Base-by-base conservation (phyloP, 495 filamentous ascomycete genomes). In the Neurospora africana region DNA sequence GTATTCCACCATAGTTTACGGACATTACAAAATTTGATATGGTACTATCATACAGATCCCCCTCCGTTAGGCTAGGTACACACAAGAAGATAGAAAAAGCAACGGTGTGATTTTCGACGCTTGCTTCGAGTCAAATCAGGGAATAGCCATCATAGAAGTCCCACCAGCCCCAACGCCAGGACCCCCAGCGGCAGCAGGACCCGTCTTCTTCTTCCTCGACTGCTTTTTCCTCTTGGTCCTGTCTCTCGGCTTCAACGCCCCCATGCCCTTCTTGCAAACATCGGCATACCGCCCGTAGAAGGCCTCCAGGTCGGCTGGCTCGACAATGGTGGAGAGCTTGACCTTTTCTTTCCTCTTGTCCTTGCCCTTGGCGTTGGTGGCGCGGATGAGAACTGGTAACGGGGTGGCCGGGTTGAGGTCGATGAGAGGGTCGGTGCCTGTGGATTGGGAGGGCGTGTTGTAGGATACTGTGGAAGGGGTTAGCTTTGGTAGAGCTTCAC, bases 241-340 rank as follows among this genome's bases (percentile, higher is more conserved):
- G 85, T 98, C 94, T 70, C 95, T 84, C 83, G 96, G 97, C 91
- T 97, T 98, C 84, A 99, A 76, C 36, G 87, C 84, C 1, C 75
- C 74, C 94, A 98, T 98, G 21, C 94, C 93, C 0, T 85, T 81
- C 83, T 95, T 98, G 80, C 93, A 97, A 8, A 93, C 86, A 75
- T 98, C 96, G n/a, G 93, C 94, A 81, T 98, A 99, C 47, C 88
- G 86, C 19, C 83, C 83, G 81, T 92, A 99, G 75, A 99, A 99
- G 0, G 79, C 82, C 44, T 97, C 93, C 5, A 98, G 81, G 3
- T 90, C 88, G 53, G 89, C 88, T 11, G 91, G 87, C 67, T 89
- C 84, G 15, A 98, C 93, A 4, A 97, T 77, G 0, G 96, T 98
- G 2, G 91, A 92, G 37, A 98, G 76, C 80, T 97, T 97, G 74